These are phyloP conservation scores for Didymellaceae sp. DNA, from an alignment of 2,329 filamentous ascomycete species.

Conservation along the genomic window DNA sequence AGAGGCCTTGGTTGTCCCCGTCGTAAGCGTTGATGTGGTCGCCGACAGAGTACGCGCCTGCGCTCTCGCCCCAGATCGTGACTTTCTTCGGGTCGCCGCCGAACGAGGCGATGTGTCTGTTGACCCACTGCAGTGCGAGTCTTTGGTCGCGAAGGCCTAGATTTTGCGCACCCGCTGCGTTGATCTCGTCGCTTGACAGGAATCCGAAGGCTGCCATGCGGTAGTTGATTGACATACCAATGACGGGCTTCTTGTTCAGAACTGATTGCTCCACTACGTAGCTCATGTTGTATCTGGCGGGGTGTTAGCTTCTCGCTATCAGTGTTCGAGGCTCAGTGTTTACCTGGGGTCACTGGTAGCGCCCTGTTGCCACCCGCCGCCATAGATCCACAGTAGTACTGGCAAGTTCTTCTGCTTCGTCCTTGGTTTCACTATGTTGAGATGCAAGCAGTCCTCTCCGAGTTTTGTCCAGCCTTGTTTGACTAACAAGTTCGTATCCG, in stretches of 20 bases:
- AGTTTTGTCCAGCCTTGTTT: conserved; percentile 30
- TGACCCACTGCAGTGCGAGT: conserved; percentile 65
- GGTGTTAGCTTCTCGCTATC: background rate
- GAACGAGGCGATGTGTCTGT: conserved; percentile 60
- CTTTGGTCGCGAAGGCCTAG: conserved; percentile 69
- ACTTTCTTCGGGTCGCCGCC: conserved; percentile 65
- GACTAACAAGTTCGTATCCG: conserved; percentile 34
- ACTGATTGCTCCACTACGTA: conserved; percentile 42
- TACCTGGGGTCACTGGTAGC: conserved; percentile 42
- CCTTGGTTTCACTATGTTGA: conserved; percentile 44
- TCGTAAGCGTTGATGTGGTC: conserved; percentile 49
- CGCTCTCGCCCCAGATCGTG: conserved; percentile 66
- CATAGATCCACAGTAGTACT: conserved; percentile 44
- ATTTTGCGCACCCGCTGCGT: conserved; percentile 47
- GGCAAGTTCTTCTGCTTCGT: conserved; percentile 30
- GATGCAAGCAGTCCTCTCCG: conserved; percentile 54
- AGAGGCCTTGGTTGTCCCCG: conserved; percentile 47
- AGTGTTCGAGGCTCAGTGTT: background rate
- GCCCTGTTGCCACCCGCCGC: conserved; percentile 44
- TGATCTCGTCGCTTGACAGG: conserved; percentile 51
- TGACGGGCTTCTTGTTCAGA: conserved; percentile 38
- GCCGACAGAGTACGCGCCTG: conserved; percentile 65
- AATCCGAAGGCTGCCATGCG: conserved; percentile 59
- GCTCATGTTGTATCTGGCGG: conserved; percentile 37
- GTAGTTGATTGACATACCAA: conserved; percentile 54